phyloP scores from a whole-genome alignment of 1,284 basidiomycete species.

The Ceratobasidium sp. region DNA sequence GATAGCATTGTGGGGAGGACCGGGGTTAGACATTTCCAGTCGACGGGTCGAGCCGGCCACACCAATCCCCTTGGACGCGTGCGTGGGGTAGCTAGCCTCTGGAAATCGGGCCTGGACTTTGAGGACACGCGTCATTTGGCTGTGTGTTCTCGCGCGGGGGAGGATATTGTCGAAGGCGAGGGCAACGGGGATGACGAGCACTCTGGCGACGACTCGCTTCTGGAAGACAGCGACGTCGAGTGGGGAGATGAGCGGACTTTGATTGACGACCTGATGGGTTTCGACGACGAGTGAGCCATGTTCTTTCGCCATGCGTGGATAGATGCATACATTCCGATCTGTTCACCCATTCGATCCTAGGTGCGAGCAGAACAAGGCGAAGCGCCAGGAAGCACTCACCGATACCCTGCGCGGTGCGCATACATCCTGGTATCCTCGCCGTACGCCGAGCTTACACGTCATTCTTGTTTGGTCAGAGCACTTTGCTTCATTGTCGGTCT shows the following conservation, averaged over 20 bases:
- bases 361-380: slow-evolving; percentile 21
- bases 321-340: slow-evolving; percentile 33
- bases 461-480: slow-evolving; percentile 4
- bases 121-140: slow-evolving; percentile 10
- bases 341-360: neutral
- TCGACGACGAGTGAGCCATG: slow-evolving; percentile 31
- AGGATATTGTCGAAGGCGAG: slow-evolving; percentile 23
- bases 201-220: slow-evolving; percentile 3
- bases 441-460: neutral
- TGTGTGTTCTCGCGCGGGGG: slow-evolving; percentile 4
- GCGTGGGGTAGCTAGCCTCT: slow-evolving; percentile 32
- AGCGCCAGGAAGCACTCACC: slow-evolving; percentile 36
- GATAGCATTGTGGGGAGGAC: slow-evolving; percentile 20
- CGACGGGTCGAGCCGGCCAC: slow-evolving; percentile 2
- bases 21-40: slow-evolving; percentile 7
- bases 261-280: slow-evolving; percentile 38
- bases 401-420: slow-evolving; percentile 34
- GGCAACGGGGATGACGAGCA: slow-evolving; percentile 15
- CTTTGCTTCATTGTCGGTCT: slow-evolving; percentile 31
- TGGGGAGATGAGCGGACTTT: slow-evolving; percentile 41
- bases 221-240: slow-evolving; percentile 20
- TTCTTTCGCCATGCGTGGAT: neutral
- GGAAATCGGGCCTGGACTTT: slow-evolving; percentile 36
- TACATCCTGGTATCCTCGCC: slow-evolving; percentile 8
- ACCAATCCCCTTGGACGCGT: neutral